phyloP scores from a whole-genome alignment of 2,329 filamentous ascomycete genomes.

The Colletotrichum paranaense region DNA sequence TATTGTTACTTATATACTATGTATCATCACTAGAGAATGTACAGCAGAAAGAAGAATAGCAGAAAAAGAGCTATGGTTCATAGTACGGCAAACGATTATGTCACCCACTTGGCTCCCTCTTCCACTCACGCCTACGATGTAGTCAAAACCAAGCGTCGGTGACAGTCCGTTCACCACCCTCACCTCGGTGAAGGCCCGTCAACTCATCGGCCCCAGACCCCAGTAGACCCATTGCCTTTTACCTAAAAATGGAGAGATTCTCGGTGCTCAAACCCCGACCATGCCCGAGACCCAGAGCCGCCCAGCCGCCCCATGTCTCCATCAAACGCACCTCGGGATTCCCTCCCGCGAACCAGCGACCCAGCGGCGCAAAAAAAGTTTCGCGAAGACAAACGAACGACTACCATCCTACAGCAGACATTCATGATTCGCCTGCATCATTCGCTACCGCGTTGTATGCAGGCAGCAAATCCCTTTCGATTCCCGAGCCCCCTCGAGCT shows the following conservation, averaged over 20 bases:
- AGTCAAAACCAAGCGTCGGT: not conserved
- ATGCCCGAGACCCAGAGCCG: not conserved
- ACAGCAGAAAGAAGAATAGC: too few relatives aligned
- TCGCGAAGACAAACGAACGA: not conserved
- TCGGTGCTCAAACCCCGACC: not conserved
- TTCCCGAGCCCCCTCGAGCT: not conserved
- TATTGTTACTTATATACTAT: too few relatives aligned
- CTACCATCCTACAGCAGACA: not conserved
- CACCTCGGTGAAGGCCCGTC: constrained; percentile 6
- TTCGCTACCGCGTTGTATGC: not conserved
- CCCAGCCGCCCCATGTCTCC: not conserved
- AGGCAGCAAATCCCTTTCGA: not conserved
- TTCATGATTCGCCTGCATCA: not conserved
- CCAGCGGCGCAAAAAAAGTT: not conserved
- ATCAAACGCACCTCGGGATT: constrained; percentile 6
- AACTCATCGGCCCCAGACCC: not conserved
- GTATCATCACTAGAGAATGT: too few relatives aligned
- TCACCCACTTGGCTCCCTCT: too few relatives aligned
- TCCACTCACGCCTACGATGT: not conserved
- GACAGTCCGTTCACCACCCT: not conserved
- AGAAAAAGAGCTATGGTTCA: too few relatives aligned
- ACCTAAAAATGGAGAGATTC: not conserved
- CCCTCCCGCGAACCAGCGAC: not conserved
- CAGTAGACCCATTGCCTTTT: not conserved
- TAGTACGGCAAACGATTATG: too few relatives aligned